phyloP scores from a whole-genome alignment of 805 yeast species.

The Scheffersomyces stipitis region DNA sequence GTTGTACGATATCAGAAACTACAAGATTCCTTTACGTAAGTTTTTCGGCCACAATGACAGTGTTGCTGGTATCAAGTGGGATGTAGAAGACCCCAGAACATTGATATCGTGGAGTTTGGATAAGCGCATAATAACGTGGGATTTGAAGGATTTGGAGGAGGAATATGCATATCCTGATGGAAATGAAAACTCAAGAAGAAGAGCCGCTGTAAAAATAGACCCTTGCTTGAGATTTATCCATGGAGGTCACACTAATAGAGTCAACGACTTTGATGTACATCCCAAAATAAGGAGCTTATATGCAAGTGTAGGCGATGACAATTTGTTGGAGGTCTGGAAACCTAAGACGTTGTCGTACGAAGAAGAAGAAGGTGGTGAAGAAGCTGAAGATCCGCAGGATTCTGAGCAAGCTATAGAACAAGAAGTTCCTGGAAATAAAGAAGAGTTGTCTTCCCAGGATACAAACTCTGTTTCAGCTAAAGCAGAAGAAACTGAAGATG shows the following conservation, averaged over 20 bases:
- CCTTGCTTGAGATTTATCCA: slow-evolving; percentile 79
- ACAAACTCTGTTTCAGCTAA: no score
- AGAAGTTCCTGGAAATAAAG: no score
- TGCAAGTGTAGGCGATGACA: slow-evolving; percentile 75
- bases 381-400: slow-evolving; percentile 20
- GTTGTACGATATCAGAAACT: slow-evolving; percentile 73
- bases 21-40: slow-evolving; percentile 56
- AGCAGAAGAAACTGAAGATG: no score
- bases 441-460: no score
- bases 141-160: slow-evolving; percentile 57
- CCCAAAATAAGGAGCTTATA: slow-evolving; percentile 57
- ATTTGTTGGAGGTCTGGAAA: slow-evolving; percentile 73
- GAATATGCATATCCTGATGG: slow-evolving; percentile 43
- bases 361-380: slow-evolving; percentile 29
- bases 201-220: slow-evolving; percentile 48
- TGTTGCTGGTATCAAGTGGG: slow-evolving; percentile 44
- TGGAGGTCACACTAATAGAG: slow-evolving; percentile 79
- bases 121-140: slow-evolving; percentile 75
- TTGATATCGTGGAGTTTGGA: slow-evolving; percentile 64
- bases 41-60: slow-evolving; percentile 63
- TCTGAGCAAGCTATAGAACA: no score
- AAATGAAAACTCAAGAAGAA: slow-evolving; percentile 54
- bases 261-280: slow-evolving; percentile 69
- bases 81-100: slow-evolving; percentile 48
- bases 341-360: slow-evolving; percentile 51